Base-by-base conservation (phyloP, 352 stramenopile species). In the Pseudoperonospora humuli region DNA sequence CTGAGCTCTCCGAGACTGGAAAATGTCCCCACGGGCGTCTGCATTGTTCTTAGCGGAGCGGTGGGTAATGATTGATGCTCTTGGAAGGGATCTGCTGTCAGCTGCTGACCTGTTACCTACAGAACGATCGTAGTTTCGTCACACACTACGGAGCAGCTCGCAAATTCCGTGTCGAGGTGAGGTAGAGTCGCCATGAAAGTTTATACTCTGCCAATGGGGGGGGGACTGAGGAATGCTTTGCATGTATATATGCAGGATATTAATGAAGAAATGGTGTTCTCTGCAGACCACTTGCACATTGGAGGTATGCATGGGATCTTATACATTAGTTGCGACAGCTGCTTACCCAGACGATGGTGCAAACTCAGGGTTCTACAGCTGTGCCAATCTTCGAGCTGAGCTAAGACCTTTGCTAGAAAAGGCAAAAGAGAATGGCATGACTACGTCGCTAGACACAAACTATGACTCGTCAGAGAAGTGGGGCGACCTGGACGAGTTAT, bases 371-470 rank as follows among this genome's bases (percentile, higher is more conserved):
- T 92, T 86, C 50, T 92, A 88, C 55, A 87, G 76, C 47, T 86
- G 74, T 60, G 50, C 63, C 9, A 77, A 60, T 20, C 57, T 92
- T 13, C 61, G 82, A 50, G 31, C 55, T 8, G 76, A 74, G n/a
- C 55, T 93, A 28, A 67, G 67, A 55, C 58, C 66, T 18, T 37
- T 87, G 33, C 50, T 90, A 6, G 43, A 74, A 38, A 70, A 70
- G 46, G 76, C 76, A 10, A 72, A 57, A 26, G 61, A 63, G 17
- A 68, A 70, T 19, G 80, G 77, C 3, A 71, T 91, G 19, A 88
- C 75, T 10, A 83, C 74, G 9, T 89, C 78, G 4, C 61, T 93
- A 13, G 81, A 93, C 45, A 91, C 76, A 13, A 93, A 93, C 56
- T 93, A 91, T 53, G 81, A 91, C 45, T 69, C 61, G 18, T 71